Evolutionary conservation across 2,329 filamentous ascomycete species (phyloP).

Genomic region (Lecanoromycetidae sp.): DNA sequence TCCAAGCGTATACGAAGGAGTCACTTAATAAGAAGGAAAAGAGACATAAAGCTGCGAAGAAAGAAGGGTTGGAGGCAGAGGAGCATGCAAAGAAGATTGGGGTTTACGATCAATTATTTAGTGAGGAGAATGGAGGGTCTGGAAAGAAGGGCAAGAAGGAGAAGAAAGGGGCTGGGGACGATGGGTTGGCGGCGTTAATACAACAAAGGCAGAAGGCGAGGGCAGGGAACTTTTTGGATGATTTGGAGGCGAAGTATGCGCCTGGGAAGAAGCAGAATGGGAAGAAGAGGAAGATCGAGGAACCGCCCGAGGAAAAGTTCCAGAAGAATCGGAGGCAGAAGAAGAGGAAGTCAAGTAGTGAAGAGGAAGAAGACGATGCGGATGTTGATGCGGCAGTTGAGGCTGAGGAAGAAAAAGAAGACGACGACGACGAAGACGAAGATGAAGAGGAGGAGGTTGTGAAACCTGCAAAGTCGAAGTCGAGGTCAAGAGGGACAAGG

Average conservation of each 20-base stretch:
- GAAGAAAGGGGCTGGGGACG: conserved; percentile 26
- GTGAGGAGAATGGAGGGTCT: conserved; percentile 21
- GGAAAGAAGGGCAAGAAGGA: conserved; percentile 36
- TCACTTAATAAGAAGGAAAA: conserved; percentile 50
- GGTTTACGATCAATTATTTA: conserved; percentile 58
- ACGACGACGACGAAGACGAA: conserved; percentile 30
- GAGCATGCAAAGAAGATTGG: conserved; percentile 64
- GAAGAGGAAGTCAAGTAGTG: conserved; percentile 3
- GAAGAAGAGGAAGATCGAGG: conserved; percentile 11
- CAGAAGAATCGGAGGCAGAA: conserved; percentile 4
- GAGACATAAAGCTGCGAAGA: conserved; percentile 48
- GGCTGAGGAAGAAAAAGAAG: conserved; percentile 32
- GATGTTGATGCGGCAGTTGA: conserved; percentile 29
- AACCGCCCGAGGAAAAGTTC: conserved; percentile 15
- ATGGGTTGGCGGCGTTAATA: conserved; percentile 62
- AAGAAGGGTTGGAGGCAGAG: conserved; percentile 61
- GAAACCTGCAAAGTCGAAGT: not conserved
- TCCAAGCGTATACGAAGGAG: conserved; percentile 60
- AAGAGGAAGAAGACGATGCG: not conserved
- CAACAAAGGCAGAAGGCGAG: conserved; percentile 56
- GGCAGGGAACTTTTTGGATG: conserved; percentile 52
- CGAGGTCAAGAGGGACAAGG: not conserved
- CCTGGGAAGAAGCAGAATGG: conserved; percentile 18
- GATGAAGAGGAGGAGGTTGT: not conserved
- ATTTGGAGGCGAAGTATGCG: conserved; percentile 65